These are phyloP conservation scores for Solanum chacoense DNA, from an alignment of 305 asterid species.

Conservation along the genomic window DNA sequence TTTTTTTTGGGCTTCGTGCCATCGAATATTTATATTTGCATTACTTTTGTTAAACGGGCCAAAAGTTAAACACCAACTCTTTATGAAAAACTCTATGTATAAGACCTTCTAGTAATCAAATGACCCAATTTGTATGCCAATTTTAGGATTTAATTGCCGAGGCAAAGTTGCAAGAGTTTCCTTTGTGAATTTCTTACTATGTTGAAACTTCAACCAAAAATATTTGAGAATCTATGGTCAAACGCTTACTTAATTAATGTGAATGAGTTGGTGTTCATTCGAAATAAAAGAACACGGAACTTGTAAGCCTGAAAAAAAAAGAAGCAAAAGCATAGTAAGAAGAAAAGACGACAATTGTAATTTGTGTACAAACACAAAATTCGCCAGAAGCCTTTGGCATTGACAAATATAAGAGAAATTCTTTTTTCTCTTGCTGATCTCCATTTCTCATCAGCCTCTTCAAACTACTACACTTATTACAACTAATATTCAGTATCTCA, in stretches of 20 bases:
- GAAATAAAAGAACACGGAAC: not conserved
- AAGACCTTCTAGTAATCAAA: not conserved
- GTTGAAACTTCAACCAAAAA: not conserved
- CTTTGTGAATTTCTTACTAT: no score
- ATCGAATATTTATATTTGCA: not conserved
- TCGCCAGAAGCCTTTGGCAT: not conserved
- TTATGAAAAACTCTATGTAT: not conserved
- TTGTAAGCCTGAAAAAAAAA: not conserved
- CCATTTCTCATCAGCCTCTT: constrained; percentile 2
- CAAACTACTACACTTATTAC: not conserved
- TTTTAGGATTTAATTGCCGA: not conserved
- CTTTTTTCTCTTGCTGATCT: not conserved
- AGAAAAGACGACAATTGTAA: not conserved
- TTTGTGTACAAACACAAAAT: not conserved
- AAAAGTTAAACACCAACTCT: no score
- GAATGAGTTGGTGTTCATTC: not conserved
- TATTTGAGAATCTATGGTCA: no score
- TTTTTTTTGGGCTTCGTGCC: not conserved
- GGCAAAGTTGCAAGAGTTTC: no score
- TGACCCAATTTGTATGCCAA: not conserved
- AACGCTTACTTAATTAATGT: not conserved
- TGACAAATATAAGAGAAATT: not conserved
- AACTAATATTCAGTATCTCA: not conserved
- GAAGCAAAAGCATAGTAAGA: not conserved
- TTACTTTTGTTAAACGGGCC: no score